Conservation (phyloP, 2,329 filamentous ascomycete genomes). For the Fusarium sp. region DNA sequence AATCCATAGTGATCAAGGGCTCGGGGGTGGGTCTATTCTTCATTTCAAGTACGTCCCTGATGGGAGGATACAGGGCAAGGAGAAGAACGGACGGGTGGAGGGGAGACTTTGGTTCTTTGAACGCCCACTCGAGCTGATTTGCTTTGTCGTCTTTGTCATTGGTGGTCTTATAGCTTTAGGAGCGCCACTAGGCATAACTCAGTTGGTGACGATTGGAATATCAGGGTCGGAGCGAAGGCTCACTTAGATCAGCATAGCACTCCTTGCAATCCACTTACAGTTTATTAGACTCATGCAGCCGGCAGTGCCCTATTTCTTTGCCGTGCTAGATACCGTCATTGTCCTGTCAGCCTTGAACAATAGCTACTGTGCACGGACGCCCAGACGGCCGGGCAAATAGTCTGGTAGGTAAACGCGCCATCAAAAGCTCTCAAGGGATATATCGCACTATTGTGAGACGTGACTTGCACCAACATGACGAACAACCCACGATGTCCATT, state of each 20-base stretch:
- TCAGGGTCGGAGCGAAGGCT: neutral
- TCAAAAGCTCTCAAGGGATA: neutral
- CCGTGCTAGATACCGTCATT: neutral
- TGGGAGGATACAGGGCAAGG: constrained; percentile 36
- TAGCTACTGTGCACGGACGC: neutral
- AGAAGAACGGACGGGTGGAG: constrained; percentile 33
- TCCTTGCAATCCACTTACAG: neutral
- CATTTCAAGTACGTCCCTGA: constrained; percentile 52
- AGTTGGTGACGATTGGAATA: neutral
- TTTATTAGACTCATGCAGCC: neutral
- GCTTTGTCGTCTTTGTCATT: constrained; percentile 41
- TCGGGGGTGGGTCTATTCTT: constrained; percentile 48
- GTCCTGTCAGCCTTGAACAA: neutral
- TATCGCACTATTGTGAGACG: neutral
- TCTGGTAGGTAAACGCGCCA: neutral
- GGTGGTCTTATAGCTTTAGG: constrained; percentile 13
- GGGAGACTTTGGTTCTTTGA: constrained; percentile 31
- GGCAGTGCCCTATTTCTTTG: neutral
- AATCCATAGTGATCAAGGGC: constrained; percentile 46
- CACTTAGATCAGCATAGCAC: neutral
- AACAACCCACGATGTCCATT: neutral
- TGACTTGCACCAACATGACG: neutral
- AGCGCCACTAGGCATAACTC: constrained; percentile 1
- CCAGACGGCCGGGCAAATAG: neutral
- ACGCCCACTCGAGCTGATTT: constrained; percentile 46